Evolutionary conservation across 2,329 filamentous ascomycete species (phyloP), one percentile per base, ranked within the genome.

Genomic region (Aspergillus flavus): DNA sequence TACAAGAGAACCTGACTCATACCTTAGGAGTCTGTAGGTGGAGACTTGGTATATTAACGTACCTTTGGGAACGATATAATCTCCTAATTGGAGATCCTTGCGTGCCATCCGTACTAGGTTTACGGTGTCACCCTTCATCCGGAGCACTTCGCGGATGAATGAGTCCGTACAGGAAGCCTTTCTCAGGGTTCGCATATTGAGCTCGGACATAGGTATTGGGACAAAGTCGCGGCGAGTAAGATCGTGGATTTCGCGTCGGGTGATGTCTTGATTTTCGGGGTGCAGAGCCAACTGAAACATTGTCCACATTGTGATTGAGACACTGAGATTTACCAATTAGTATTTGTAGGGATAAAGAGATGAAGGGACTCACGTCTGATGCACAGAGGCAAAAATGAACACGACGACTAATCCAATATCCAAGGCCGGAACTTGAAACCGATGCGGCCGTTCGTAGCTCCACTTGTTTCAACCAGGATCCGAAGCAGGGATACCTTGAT

Each of bases 81-180:
- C 39, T 28, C 23, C 55, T 4, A 57, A 14, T 46, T 28, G 32
- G 4, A 46, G 2, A 14, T 46, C 55, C 6, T 10, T 6, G 12
- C 36, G 34, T 9, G 55, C 23, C 14, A 39, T 57, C 4, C 55
- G 34, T 19, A 32, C 55, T 3, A 36, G n/a, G 23, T 21, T 57
- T 6, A 57, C n/a, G 5, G 55, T 19, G 14, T 57, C 55, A 12
- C 55, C 55, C 30, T 57, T 57, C 39, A 46, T 45, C 23, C 55
- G 55, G 39, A 57, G 23, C 1, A 57, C 55, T 30, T 57, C 55
- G 2, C 55, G 55, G 39, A 45, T 57, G 16, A 57, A 57, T 2
- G 55, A 57, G 16, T 46, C 55, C 9, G 39, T 30, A 14, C 23
- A 19, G 14, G 19, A 28, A n/a, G 39, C 55, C 12, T 46, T 12